Base-by-base conservation (phyloP, 2,329 filamentous ascomycete species). In the Epichloe sylvatica region DNA sequence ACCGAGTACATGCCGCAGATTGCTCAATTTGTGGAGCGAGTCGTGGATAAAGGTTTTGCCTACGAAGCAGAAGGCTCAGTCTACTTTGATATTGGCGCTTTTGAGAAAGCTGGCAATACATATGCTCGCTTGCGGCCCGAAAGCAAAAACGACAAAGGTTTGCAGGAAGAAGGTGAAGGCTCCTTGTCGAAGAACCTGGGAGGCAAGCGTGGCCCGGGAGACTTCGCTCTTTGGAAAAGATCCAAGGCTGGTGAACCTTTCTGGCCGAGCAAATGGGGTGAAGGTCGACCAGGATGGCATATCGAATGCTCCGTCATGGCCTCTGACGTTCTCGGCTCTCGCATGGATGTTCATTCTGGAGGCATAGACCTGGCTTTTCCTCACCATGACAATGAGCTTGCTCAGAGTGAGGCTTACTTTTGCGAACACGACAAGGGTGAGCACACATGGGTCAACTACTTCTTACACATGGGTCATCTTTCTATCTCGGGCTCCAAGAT, bases 301-400 rank as follows among this genome's bases (percentile, higher is more conserved):
- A 96, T 96, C 60, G 90, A 96, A 70, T 96, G 91, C 79, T 90
- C 84, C 1, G 89, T 89, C 15, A 96, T 97, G 91, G 89, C 90
- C 0, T 91, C 86, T 2, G 86, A 90, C 55, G 77, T 89, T n/a
- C 71, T 97, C 1, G 90, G 90, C 5, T 75, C 81, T 30, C 77
- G 83, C 53, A 89, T 97, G 73, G 91, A 97, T 64, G 86, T 96
- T 49, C 91, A 96, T 66, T 94, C 87, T 21, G 90, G 91, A 30
- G 91, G 91, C 51, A 84, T 95, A 52, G 91, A 97, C 64, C 75
- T 97, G 48, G 83, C 84, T 0, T 95, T 95, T 65, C 89, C 90
- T 0, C 90, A 95, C 64, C 90, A 90, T 66, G 90, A 92, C 65
- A 96, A 95, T 58, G 91, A 95, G 65, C 69, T 95, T 56, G 89